Conservation (phyloP, 2,329 filamentous ascomycete genomes). For the Stenocarpella maydis region DNA sequence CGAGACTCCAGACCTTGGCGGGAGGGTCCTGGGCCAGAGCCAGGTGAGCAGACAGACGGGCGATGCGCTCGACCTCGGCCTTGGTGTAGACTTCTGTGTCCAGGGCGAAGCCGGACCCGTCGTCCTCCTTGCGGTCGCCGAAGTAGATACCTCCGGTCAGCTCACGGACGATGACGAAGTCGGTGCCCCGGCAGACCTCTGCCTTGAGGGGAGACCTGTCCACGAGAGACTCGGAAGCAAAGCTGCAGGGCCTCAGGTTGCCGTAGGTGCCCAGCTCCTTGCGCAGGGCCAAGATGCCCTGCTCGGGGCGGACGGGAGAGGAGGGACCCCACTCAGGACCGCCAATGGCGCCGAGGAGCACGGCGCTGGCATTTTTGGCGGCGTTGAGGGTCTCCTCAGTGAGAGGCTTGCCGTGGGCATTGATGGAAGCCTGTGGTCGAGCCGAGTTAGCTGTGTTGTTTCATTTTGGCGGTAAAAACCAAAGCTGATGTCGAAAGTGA, state of each 20-base stretch:
- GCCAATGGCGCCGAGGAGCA: slow-evolving; percentile 92
- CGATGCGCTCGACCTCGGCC: slow-evolving; percentile 87
- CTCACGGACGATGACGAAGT: slow-evolving; percentile 94
- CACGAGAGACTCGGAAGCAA: slow-evolving; percentile 86
- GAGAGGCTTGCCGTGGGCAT: slow-evolving; percentile 78
- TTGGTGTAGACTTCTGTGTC: slow-evolving; percentile 90
- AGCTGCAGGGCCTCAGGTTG: slow-evolving; percentile 95
- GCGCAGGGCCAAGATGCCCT: slow-evolving; percentile 88
- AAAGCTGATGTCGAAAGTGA: too few species aligned
- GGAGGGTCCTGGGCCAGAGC: slow-evolving; percentile 80
- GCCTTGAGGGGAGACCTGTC: slow-evolving; percentile 88
- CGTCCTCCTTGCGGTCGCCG: slow-evolving; percentile 83
- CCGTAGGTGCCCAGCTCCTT: slow-evolving; percentile 95
- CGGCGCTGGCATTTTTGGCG: slow-evolving; percentile 85
- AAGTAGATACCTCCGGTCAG: slow-evolving; percentile 96
- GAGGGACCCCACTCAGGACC: slow-evolving; percentile 97
- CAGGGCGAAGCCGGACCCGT: slow-evolving; percentile 76
- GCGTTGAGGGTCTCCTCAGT: slow-evolving; percentile 84
- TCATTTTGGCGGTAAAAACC: slow-evolving; percentile 6
- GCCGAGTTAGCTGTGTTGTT: slow-evolving; percentile 13
- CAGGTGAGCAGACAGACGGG: slow-evolving; percentile 80
- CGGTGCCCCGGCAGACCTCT: slow-evolving; percentile 82
- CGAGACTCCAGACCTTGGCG: slow-evolving; percentile 82
- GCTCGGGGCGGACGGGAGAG: slow-evolving; percentile 81
- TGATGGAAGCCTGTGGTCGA: slow-evolving; percentile 79